Conservation (phyloP, 129 eudicot genomes). For the Lactuca saligna region DNA sequence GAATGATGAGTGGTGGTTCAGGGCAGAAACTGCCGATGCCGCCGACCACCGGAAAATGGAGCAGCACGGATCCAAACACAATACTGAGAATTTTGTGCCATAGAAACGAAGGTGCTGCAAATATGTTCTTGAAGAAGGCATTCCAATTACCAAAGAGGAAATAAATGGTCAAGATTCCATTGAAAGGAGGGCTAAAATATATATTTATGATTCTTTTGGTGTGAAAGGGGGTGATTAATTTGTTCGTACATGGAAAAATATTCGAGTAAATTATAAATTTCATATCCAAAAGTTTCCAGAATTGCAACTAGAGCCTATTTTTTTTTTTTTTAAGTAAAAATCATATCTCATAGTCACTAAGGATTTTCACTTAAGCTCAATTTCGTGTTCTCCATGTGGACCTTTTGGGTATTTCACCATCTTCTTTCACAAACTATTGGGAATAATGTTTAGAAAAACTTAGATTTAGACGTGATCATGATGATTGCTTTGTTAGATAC, state of each 20-base stretch:
- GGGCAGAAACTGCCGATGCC: constrained; percentile 76
- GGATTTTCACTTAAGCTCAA: not conserved
- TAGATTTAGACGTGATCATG: no score
- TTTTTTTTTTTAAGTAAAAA: no score
- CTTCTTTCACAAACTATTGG: no score
- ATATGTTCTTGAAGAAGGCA: constrained; percentile 67
- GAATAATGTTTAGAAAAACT: no score
- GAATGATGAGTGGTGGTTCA: constrained; percentile 35
- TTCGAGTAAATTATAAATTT: no score
- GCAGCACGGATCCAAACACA: constrained; percentile 75
- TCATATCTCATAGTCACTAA: not conserved
- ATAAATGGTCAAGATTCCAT: constrained; percentile 16
- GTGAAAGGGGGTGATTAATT: not conserved
- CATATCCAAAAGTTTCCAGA: not conserved
- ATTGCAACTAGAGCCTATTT: not conserved
- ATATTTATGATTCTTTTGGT: not conserved
- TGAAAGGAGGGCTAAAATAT: not conserved
- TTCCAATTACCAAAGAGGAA: constrained; percentile 79
- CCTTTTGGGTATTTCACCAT: no score
- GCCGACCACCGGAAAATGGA: constrained; percentile 90
- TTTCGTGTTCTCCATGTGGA: not conserved
- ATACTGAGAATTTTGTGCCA: constrained; percentile 78
- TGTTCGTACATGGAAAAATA: not conserved
- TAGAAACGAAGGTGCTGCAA: constrained; percentile 71
- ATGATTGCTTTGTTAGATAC: no score